Evolutionary conservation across 2,329 filamentous ascomycete species (phyloP), one percentile per base, ranked within the genome.

Genomic region (Colletotrichum simmondsii): DNA sequence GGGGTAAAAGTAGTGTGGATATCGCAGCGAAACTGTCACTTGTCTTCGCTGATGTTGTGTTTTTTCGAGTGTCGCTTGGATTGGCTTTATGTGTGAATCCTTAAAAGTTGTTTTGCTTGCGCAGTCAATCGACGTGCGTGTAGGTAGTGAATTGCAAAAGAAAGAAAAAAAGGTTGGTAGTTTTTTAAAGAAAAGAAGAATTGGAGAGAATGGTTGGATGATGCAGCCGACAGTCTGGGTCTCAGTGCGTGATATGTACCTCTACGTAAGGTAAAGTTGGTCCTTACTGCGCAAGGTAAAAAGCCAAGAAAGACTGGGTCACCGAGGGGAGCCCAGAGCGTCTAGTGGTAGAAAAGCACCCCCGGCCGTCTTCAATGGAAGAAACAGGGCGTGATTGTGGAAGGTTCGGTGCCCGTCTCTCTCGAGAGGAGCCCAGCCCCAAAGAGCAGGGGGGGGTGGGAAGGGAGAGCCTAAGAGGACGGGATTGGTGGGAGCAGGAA

Each of bases 391-490:
- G 52, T 66, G 75, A 66, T 75, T 77, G 75, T 77, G 71, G 76
- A 77, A 77, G 76, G 68, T 77, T 77, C 76, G 75, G 67, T 71
- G 61, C 61, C 28, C 46, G 30, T 63, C 67, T 54, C 67, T 72
- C 71, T 11, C 10, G 7, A 72, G 54, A 61, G 46, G 49, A 49
- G 49, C 30, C 28, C 46, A 57, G 42, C 37, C 37, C 37, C 16
- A 49, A 8, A 49, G 42, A n/a, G 42, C 42, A 19, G 42, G 42
- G 42, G 42, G 37, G 42, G 37, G 42, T 46, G 42, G 42, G 19
- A 46, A n/a, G 42, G 42, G 16, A 46, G 42, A 42, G 35, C 32
- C 32, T 14, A 2, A 42, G 35, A 16, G 35, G 12, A 42, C 5
- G 12, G 35, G 35, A 42, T 6, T 42, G 35, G 35, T 4, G 35